Conservation (phyloP, 495 filamentous ascomycete genomes). For the Evansstolkia leycettana region DNA sequence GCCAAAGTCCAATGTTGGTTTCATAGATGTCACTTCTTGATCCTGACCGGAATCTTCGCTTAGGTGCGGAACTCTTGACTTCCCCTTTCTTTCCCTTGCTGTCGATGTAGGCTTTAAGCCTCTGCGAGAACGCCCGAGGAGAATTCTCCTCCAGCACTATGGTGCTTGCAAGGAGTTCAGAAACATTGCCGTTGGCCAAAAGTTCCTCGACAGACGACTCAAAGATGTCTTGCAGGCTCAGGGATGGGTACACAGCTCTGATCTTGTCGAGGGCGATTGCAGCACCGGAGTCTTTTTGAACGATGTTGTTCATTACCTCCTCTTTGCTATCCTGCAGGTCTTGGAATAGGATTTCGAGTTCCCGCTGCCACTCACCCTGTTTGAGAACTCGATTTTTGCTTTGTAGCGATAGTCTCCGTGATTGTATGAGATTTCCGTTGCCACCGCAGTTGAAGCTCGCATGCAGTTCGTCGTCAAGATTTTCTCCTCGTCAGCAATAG, state of each 20-base stretch:
- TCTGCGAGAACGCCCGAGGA: constrained; percentile 27
- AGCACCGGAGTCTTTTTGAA: constrained; percentile 37
- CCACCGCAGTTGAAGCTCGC: constrained; percentile 54
- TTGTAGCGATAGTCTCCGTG: constrained; percentile 37
- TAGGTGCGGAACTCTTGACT: no score
- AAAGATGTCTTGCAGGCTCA: constrained; percentile 35
- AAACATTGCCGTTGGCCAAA: constrained; percentile 15
- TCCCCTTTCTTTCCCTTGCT: constrained; percentile 37
- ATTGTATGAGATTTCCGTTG: constrained; percentile 58
- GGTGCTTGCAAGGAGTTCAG: constrained; percentile 34
- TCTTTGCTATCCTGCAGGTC: constrained; percentile 39
- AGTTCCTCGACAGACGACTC: constrained; percentile 21
- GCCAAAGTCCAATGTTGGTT: constrained; percentile 56
- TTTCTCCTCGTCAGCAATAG: constrained; percentile 41
- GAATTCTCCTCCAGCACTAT: constrained; percentile 25
- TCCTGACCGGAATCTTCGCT: constrained; percentile 12
- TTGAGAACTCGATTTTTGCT: constrained; percentile 54
- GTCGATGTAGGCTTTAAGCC: constrained; percentile 37
- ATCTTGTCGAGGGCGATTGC: constrained; percentile 52
- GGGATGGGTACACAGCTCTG: constrained; percentile 48
- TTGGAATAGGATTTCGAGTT: constrained; percentile 32
- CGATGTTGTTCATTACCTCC: constrained; percentile 28
- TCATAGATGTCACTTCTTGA: constrained; percentile 13
- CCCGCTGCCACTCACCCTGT: constrained; percentile 41
- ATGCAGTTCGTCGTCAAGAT: constrained; percentile 44